Evolutionary conservation across 176 grass and related monocot species (phyloP).

Genomic region (Alopecurus myosuroides): DNA sequence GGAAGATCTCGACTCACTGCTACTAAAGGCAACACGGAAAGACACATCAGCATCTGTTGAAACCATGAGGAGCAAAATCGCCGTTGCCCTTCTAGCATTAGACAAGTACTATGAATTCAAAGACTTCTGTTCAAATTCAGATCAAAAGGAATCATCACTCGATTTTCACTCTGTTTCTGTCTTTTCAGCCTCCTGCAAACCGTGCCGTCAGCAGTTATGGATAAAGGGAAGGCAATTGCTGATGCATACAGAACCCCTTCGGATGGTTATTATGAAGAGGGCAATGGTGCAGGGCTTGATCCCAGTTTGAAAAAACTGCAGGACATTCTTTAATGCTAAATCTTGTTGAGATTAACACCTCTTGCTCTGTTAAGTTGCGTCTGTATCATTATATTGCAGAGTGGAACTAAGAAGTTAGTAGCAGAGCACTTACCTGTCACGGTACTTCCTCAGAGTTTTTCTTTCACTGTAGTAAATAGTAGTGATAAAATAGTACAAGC

Average conservation of each 20-base stretch:
- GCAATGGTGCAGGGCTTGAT: constrained; percentile 31
- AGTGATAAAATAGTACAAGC: not conserved
- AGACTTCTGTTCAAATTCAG: not conserved
- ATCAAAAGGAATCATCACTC: not conserved
- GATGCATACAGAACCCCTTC: constrained; percentile 69
- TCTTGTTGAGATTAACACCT: not conserved
- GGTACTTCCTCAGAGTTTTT: not conserved
- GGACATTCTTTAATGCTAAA: constrained; percentile 57
- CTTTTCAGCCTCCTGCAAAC: constrained; percentile 76
- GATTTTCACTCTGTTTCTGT: not conserved
- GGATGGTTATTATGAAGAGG: constrained; percentile 35
- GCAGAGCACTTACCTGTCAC: not conserved
- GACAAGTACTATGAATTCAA: constrained; percentile 56
- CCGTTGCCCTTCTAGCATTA: constrained; percentile 61
- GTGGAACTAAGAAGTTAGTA: not conserved
- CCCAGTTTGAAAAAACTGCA: constrained; percentile 56
- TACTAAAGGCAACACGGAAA: constrained; percentile 69
- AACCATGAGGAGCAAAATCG: constrained; percentile 80
- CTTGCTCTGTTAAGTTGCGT: not conserved
- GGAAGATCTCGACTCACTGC: constrained; percentile 85
- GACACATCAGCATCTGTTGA: constrained; percentile 62
- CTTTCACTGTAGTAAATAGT: not conserved
- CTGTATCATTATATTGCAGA: not conserved
- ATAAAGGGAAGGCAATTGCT: constrained; percentile 96
- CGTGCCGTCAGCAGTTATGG: constrained; percentile 58